phyloP scores from a whole-genome alignment of 192 early-diverging fungal species.

The Coemansia sp. region DNA sequence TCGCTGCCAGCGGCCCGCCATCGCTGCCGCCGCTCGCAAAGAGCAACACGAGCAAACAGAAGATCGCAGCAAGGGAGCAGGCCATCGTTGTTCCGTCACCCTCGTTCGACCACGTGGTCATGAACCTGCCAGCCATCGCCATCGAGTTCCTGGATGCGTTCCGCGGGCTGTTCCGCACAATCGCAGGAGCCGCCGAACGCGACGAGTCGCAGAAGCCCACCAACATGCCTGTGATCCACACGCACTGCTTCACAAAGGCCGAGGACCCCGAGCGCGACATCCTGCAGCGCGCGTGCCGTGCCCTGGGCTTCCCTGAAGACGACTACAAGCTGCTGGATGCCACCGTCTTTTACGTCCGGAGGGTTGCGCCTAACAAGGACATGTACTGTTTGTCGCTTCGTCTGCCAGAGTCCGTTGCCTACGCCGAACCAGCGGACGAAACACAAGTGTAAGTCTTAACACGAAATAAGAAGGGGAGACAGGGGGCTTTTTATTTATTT shows the following conservation, averaged over 20 bases:
- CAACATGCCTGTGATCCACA: conserved; percentile 85
- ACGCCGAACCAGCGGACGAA: conserved; percentile 10
- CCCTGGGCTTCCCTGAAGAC: conserved; percentile 57
- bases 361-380: conserved; percentile 97
- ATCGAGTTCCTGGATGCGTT: conserved; percentile 97
- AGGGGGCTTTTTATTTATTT: too few species aligned
- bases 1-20: not conserved
- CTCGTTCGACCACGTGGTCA: conserved; percentile 93
- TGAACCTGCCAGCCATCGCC: conserved; percentile 97
- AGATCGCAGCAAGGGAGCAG: not conserved
- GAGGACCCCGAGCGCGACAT: conserved; percentile 68
- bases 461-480: too few species aligned
- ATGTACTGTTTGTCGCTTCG: conserved; percentile 94
- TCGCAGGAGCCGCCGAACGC: conserved; percentile 50
- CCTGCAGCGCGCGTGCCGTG: conserved; percentile 41
- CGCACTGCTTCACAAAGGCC: conserved; percentile 91
- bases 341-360: conserved; percentile 79
- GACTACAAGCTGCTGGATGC: conserved; percentile 35
- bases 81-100: conserved; percentile 28
- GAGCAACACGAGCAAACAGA: conserved; percentile 18
- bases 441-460: conserved; percentile 24
- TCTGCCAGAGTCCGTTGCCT: conserved; percentile 79
- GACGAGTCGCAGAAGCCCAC: conserved; percentile 18
- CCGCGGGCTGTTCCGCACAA: conserved; percentile 66
- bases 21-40: conserved; percentile 20